Percentiles rank a stretch among this genome's conserved stretches.
Conservation (phyloP, 1,284 basidiomycete species). For the Fomitiporia mediterranea region DNA sequence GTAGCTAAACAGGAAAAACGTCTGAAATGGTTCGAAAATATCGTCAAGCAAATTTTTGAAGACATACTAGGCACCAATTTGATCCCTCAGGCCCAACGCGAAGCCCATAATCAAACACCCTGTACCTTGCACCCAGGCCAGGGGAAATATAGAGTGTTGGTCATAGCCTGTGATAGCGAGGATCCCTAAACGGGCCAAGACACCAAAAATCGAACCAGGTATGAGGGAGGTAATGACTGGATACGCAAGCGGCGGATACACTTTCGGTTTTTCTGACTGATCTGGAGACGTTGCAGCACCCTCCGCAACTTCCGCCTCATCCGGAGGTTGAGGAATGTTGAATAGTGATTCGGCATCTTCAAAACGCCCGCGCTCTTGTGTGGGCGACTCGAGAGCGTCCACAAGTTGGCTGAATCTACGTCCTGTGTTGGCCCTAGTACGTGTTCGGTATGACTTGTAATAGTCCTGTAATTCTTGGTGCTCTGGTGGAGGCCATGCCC, state of each 20-base stretch:
- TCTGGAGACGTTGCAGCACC: not conserved
- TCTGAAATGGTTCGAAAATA: constrained; percentile 31
- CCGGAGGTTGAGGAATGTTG: constrained; percentile 50
- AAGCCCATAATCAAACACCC: constrained; percentile 95
- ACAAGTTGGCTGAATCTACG: not conserved
- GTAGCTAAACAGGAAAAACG: too few relatives aligned
- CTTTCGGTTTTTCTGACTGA: constrained; percentile 32
- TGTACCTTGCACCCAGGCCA: constrained; percentile 84
- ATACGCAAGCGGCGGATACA: constrained; percentile 55
- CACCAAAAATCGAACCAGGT: constrained; percentile 75
- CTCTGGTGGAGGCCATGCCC: not conserved
- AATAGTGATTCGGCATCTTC: constrained; percentile 39
- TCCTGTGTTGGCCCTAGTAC: not conserved
- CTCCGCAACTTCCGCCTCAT: constrained; percentile 30
- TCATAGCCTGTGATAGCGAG: constrained; percentile 67
- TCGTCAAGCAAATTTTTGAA: not conserved
- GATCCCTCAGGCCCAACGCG: constrained; percentile 60
- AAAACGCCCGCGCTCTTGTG: constrained; percentile 29
- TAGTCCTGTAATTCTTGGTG: too few relatives aligned
- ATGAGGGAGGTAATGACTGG: constrained; percentile 69
- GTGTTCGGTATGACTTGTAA: too few relatives aligned
- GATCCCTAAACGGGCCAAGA: constrained; percentile 72
- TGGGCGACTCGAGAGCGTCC: constrained; percentile 10
- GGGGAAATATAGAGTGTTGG: constrained; percentile 73
- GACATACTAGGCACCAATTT: constrained; percentile 69